phyloP scores from a whole-genome alignment of 768 basidiomycete species.

The Chiua virens region DNA sequence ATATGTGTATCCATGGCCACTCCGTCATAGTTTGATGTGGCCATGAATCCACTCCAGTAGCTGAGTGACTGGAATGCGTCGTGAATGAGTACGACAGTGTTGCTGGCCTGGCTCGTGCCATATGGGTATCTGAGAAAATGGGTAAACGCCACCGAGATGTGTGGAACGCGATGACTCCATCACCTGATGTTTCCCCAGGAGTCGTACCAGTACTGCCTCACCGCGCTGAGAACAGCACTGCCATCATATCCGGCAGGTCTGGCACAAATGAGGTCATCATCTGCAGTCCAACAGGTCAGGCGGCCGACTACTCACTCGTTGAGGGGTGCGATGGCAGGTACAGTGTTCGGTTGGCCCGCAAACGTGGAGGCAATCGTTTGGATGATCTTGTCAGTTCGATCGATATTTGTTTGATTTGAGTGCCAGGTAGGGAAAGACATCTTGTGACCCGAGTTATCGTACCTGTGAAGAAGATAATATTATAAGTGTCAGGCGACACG shows the following conservation, averaged over 20 bases:
- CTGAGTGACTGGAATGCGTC: slow-evolving; percentile 78
- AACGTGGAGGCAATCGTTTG: slow-evolving; percentile 61
- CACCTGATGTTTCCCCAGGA: slow-evolving; percentile 76
- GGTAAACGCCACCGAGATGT: slow-evolving; percentile 1
- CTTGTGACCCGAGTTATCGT: slow-evolving; percentile 78
- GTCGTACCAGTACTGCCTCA: slow-evolving; percentile 66
- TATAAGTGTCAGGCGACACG: slow-evolving; percentile 3
- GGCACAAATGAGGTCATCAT: slow-evolving; percentile 1
- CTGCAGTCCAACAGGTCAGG: background rate
- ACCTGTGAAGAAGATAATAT: slow-evolving; percentile 44
- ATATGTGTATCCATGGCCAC: slow-evolving; percentile 81
- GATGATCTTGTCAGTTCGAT: slow-evolving; percentile 67
- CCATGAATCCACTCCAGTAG: slow-evolving; percentile 67
- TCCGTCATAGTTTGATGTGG: slow-evolving; percentile 51
- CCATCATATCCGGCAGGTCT: slow-evolving; percentile 77
- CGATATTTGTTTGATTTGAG: slow-evolving; percentile 59
- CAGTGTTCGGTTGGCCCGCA: slow-evolving; percentile 49
- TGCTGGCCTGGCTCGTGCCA: slow-evolving; percentile 44
- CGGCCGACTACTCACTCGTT: slow-evolving; percentile 58
- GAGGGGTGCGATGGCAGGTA: slow-evolving; percentile 69
- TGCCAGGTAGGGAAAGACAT: slow-evolving; percentile 68
- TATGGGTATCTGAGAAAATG: slow-evolving; percentile 36
- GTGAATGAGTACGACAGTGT: slow-evolving; percentile 66
- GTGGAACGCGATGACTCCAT: background rate
- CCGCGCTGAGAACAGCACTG: slow-evolving; percentile 46